Percentiles rank a stretch among this genome's conserved stretches.
These are phyloP conservation scores for Eutypella sp. DNA, from an alignment of 2,329 filamentous ascomycete species.

Conservation along the genomic window DNA sequence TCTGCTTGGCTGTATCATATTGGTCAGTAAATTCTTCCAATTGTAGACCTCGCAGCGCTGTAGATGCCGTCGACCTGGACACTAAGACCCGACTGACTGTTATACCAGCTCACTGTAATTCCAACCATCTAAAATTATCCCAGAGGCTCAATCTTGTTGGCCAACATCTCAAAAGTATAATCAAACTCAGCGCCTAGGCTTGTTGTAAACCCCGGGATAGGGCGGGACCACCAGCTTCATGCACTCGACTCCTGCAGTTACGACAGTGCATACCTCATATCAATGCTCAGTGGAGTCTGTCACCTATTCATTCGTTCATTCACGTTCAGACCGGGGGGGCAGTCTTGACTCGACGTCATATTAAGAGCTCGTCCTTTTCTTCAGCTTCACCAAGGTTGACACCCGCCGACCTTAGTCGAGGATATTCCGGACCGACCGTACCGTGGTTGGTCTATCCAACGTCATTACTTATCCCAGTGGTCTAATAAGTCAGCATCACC, in stretches of 20 bases:
- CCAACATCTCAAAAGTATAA: not conserved
- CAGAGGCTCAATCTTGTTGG: not conserved
- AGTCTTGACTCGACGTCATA: not conserved
- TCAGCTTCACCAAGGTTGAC: not conserved
- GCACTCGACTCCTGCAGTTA: constrained; percentile 9
- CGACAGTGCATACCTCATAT: constrained; percentile 11
- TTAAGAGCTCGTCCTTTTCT: not conserved
- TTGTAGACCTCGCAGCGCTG: constrained; percentile 10
- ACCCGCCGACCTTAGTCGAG: not conserved
- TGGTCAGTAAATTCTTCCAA: constrained; percentile 36
- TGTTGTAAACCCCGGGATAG: constrained; percentile 9
- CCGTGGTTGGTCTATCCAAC: no score
- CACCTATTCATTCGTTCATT: constrained; percentile 18
- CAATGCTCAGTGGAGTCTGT: constrained; percentile 11
- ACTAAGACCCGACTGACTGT: constrained; percentile 17
- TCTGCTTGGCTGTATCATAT: constrained; percentile 35
- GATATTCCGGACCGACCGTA: no score
- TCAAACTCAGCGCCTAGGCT: constrained; percentile 1
- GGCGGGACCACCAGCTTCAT: constrained; percentile 4
- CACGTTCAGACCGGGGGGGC: constrained; percentile 4
- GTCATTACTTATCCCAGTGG: no score
- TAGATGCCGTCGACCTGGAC: constrained; percentile 7
- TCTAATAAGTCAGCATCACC: no score
- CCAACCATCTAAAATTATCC: constrained; percentile 1
- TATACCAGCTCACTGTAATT: constrained; percentile 21